phyloP scores from a whole-genome alignment of 1,284 basidiomycete species.

The Sporisorium graminicola region DNA sequence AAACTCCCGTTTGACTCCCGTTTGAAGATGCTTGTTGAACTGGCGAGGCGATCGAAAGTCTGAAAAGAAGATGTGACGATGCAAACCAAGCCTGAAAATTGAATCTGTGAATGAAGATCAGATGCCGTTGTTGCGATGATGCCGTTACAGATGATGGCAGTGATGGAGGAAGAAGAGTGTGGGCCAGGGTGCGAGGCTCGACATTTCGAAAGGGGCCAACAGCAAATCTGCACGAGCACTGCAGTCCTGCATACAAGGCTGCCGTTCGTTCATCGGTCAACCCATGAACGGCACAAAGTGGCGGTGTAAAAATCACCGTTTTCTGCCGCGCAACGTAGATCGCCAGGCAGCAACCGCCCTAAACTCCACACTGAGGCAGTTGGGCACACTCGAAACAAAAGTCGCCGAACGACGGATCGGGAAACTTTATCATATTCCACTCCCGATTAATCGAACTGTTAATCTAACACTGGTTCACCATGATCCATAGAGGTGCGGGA shows the following conservation, averaged over 20 bases:
- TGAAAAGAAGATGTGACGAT: neutral
- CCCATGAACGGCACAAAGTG: neutral
- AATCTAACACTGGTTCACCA: too few relatives aligned
- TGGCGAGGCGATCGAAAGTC: neutral
- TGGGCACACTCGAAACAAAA: constrained; percentile 2
- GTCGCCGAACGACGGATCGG: constrained; percentile 8
- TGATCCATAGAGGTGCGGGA: neutral
- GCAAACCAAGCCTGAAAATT: too few relatives aligned
- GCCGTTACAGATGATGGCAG: neutral
- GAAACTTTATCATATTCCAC: neutral
- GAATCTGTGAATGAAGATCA: neutral
- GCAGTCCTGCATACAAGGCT: constrained; percentile 22
- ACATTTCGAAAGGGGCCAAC: neutral
- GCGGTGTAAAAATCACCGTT: neutral
- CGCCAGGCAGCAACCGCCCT: neutral
- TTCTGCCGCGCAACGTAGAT: constrained; percentile 1
- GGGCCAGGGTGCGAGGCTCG: neutral
- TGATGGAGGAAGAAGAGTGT: neutral
- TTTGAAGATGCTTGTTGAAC: neutral
- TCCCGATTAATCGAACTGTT: constrained; percentile 2
- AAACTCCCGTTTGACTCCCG: too few relatives aligned
- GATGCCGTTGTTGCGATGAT: too few relatives aligned
- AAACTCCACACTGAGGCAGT: constrained; percentile 4
- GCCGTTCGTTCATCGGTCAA: constrained; percentile 12
- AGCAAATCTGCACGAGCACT: constrained; percentile 20